phyloP scores from a whole-genome alignment of 768 basidiomycete genomes.

The Baorangia bicolor region DNA sequence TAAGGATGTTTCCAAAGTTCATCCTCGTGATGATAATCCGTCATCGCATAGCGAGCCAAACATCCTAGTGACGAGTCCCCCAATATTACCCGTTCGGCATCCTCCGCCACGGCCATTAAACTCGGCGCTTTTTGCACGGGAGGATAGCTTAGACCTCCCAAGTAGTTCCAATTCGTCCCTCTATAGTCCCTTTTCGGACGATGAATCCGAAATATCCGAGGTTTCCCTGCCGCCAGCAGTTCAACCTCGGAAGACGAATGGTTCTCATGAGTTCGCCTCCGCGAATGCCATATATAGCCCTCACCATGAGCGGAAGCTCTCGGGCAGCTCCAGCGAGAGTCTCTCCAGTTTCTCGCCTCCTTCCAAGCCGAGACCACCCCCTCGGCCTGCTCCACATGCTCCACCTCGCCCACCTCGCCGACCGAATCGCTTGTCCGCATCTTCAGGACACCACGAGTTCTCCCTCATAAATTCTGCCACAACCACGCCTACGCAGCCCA shows the following conservation, averaged over 20 bases:
- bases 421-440: background rate
- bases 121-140: constrained; percentile 19
- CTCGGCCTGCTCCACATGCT: constrained; percentile 14
- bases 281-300: background rate
- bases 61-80: constrained; percentile 25
- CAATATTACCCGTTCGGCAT: constrained; percentile 17
- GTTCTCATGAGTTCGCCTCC: background rate
- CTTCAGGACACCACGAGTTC: background rate
- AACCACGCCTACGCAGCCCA: constrained; percentile 18
- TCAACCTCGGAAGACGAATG: constrained; percentile 6
- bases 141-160: constrained; percentile 22
- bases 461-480: background rate
- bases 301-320: constrained; percentile 9
- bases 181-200: constrained; percentile 32
- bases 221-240: constrained; percentile 7
- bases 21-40: constrained; percentile 13
- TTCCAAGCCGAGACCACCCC: constrained; percentile 23
- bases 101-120: constrained; percentile 16
- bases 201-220: constrained; percentile 29
- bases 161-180: constrained; percentile 22
- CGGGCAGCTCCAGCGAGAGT: constrained; percentile 27
- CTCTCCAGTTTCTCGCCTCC: constrained; percentile 5
- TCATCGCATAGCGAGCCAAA: constrained; percentile 24
- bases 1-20: constrained; percentile 24
- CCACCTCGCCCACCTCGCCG: constrained; percentile 26